Evolutionary conservation across 768 basidiomycete genomes (phyloP), one percentile per base, ranked within the genome.

Genomic region (Ramaria sp.): DNA sequence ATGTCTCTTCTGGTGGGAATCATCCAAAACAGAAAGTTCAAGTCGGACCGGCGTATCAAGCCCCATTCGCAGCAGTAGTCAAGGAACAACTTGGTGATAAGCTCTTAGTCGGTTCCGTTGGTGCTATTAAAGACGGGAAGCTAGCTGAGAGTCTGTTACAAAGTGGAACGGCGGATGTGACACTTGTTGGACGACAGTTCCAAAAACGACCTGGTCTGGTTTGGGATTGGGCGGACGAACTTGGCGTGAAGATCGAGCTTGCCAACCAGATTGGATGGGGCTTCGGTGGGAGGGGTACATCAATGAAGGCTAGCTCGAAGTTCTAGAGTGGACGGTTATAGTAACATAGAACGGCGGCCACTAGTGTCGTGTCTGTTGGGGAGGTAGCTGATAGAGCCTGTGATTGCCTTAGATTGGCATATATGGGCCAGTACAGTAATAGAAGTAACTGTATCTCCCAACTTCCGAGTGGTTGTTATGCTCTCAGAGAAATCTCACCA

Each of bases 1-100:
- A 91, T 61, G 77, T 87, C 37, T 84, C 82, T 4, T 75, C 76
- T 0, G 87, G 81, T 3, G 90, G 88, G 1, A 79, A 75, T 52
- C 70, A 75, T 57, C 65, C 73, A 1, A 62, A 64, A 43, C 78
- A 79, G 58, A 9, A 58, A n/a, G 66, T 71, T 15, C 31, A 42
- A 38, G 34, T 15, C 19, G 70, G 70, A 0, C 69, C 67, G 7
- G 73, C 73, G 1, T 81, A 77, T 60, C 82, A 88, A 69, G 78
- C 81, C 0, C 78, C 73, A 0, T 79, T 82, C 57, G 76, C 82
- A 0, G 71, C 73, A n/a, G 74, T 74, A 7, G 78, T 80, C 53
- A 78, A 80, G 63, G 67, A 74, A 48, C 75, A 68, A 6, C 69
- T 70, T 30, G 75, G 76, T 1, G 71, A 74, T 55, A 70, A 63